These are phyloP conservation scores for Perkinsus chesapeaki DNA, from an alignment of 169 alveolate species.

Conservation along the genomic window DNA sequence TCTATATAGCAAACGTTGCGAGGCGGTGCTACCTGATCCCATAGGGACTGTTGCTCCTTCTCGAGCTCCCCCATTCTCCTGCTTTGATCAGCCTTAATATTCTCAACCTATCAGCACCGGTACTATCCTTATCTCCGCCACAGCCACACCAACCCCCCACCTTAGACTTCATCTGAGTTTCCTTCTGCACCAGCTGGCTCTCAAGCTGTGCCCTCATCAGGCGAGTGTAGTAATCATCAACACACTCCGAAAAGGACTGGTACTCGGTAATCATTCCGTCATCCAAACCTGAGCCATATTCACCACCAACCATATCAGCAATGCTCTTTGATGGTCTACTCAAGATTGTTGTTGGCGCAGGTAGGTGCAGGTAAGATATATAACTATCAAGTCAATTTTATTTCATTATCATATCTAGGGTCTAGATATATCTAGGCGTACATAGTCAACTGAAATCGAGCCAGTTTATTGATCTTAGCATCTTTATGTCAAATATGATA, in stretches of 20 bases:
- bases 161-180: not conserved
- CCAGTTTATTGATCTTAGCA: no score
- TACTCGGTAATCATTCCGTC: not conserved
- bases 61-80: not conserved
- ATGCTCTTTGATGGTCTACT: no score
- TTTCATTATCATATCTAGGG: no score
- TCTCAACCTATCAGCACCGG: not conserved
- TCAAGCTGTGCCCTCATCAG: not conserved
- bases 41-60: not conserved
- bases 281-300: not conserved
- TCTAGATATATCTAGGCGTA: no score
- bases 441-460: no score
- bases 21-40: not conserved
- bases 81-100: not conserved
- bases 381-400: no score
- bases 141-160: not conserved
- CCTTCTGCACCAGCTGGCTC: not conserved
- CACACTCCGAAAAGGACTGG: not conserved
- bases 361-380: no score
- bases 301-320: not conserved
- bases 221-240: not conserved
- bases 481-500: no score
- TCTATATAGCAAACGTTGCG: no score
- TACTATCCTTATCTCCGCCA: not conserved
- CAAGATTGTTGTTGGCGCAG: no score